Base-by-base conservation (phyloP, 2,329 filamentous ascomycete species). In the Samsoniella hepiali region DNA sequence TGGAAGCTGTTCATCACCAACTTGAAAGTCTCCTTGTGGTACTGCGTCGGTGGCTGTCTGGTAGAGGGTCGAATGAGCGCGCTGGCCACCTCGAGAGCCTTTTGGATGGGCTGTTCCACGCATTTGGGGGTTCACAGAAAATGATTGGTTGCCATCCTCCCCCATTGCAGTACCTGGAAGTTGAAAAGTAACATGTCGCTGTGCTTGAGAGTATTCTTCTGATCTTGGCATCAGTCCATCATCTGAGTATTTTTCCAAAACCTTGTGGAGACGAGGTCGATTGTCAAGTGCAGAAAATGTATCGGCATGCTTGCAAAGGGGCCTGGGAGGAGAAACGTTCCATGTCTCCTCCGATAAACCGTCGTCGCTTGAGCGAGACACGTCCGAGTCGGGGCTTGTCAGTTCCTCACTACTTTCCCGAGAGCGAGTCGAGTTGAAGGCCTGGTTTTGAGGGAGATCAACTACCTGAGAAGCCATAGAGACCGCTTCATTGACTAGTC, bases 401-500 rank as follows among this genome's bases (percentile, higher is more conserved):
- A 17, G 10, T 11, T 62, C 50, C 3, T 34, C 17, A 32, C 51
- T 57, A 4, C 13, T 57, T 22, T 42, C 22, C 6, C 31, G n/a
- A 22, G n/a, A 49, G 22, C n/a, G 8, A 42, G 40, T 32, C 5
- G 53, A 17, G 22, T 29, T 65, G 50, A 40, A 63, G 59, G 32
- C 56, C 58, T 32, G 59, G 51, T 58, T 63, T 42, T 73, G 70
- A 17, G 75, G 71, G 11, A 65, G 69, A 38, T 76, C 74, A 5
- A 76, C 72, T 11, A 73, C 76, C 58, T 79, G 74, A 22, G 76
- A 73, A 11, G 79, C 80, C 49, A 83, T 69, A 2, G 74, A 70
- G 9, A 82, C 67, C 11, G 80, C 79, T 68, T 84, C 80, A 38
- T 72, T 76, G 6, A 84, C 68, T 22, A 84, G 75, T 31, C 76